Percentiles rank a stretch among this genome's conserved stretches.
These are phyloP conservation scores for Copromyces sp. DNA, from an alignment of 495 filamentous ascomycete genomes.

Conservation along the genomic window DNA sequence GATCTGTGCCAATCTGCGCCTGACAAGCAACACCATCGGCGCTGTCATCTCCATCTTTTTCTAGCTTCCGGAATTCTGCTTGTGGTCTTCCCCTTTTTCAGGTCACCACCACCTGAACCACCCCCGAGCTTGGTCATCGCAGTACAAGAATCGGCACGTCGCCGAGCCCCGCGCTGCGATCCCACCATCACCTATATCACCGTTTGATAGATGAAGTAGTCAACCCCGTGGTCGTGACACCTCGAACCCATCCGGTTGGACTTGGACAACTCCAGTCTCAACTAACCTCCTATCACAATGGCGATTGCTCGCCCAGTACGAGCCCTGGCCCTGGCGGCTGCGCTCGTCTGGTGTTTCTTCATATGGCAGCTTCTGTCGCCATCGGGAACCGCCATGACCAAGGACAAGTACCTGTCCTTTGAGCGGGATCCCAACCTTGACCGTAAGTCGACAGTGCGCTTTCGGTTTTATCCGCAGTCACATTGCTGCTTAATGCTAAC, in stretches of 20 bases:
- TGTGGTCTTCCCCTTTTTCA: neutral
- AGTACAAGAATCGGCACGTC: neutral
- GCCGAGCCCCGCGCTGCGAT: neutral
- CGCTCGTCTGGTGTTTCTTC: conserved; percentile 63
- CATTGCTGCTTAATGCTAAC: conserved; percentile 1
- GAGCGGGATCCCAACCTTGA: conserved; percentile 73
- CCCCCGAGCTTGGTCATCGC: neutral
- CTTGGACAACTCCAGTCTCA: conserved; percentile 13
- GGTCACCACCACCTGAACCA: neutral
- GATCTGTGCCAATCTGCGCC: neutral
- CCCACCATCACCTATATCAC: neutral
- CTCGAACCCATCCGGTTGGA: neutral
- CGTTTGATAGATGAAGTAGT: neutral
- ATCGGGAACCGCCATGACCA: conserved; percentile 20
- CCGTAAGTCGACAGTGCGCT: conserved; percentile 41
- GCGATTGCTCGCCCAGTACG: conserved; percentile 74
- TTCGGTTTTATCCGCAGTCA: neutral
- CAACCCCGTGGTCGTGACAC: neutral
- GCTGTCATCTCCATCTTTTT: neutral
- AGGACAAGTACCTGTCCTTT: conserved; percentile 38
- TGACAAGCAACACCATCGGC: neutral
- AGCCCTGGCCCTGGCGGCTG: conserved; percentile 59
- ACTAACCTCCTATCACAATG: conserved; percentile 39
- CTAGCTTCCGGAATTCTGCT: neutral
- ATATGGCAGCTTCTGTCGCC: conserved; percentile 57